phyloP scores from a whole-genome alignment of 2,329 filamentous ascomycete genomes.

The Knufia fluminis region DNA sequence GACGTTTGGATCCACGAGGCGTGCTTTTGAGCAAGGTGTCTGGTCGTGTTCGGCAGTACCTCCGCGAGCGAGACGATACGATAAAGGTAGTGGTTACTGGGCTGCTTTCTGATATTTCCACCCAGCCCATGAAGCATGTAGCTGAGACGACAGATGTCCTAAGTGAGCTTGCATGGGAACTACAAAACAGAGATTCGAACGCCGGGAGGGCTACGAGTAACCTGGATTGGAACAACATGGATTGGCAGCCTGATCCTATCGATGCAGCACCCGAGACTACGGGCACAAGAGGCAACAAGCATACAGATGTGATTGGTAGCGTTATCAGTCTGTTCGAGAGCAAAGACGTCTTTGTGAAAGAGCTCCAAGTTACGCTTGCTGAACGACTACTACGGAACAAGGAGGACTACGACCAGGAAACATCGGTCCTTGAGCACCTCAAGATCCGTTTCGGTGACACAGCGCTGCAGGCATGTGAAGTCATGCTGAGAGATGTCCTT shows the following conservation, averaged over 20 bases:
- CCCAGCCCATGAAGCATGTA: constrained; percentile 26
- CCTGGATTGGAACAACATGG: constrained; percentile 84
- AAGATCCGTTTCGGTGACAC: constrained; percentile 82
- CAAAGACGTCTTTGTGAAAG: constrained; percentile 86
- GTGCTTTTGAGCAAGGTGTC: constrained; percentile 59
- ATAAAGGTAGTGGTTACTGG: constrained; percentile 56
- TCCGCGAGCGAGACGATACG: constrained; percentile 57
- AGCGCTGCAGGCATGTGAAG: constrained; percentile 83
- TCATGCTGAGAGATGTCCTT: constrained; percentile 90
- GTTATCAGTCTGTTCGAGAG: constrained; percentile 80
- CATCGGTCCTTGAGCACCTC: constrained; percentile 73
- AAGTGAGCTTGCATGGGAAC: constrained; percentile 35
- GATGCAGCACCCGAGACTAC: constrained; percentile 91
- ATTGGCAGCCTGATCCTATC: constrained; percentile 84
- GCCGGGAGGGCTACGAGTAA: constrained; percentile 49
- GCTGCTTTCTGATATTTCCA: constrained; percentile 47
- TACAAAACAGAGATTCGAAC: constrained; percentile 23
- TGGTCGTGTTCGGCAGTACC: constrained; percentile 53
- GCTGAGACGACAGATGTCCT: constrained; percentile 28
- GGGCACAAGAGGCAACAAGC: constrained; percentile 68
- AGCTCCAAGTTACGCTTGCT: constrained; percentile 81
- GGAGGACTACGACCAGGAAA: constrained; percentile 65
- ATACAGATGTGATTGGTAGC: constrained; percentile 83
- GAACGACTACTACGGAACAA: constrained; percentile 63
- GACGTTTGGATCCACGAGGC: constrained; percentile 54